Conservation (phyloP, 2,329 filamentous ascomycete species). For the Apiospora aurea region DNA sequence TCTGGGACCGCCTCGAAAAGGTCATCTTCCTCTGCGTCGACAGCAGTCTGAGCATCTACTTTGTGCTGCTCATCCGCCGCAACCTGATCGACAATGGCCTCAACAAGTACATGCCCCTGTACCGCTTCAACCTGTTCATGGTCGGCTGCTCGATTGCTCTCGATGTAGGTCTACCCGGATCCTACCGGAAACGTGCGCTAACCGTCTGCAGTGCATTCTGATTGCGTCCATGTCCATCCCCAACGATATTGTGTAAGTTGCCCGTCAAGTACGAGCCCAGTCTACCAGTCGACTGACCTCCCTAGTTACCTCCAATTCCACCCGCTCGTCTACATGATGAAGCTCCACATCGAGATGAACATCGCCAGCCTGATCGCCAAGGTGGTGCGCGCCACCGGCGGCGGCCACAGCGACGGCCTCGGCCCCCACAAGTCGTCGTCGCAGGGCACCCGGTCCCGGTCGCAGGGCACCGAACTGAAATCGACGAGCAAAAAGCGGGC, state of each 20-base stretch:
- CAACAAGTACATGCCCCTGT: slow-evolving; percentile 53
- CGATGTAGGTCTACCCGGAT: slow-evolving; percentile 41
- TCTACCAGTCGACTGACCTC: not conserved
- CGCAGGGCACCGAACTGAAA: not conserved
- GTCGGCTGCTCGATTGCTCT: slow-evolving; percentile 53
- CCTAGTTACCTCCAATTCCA: slow-evolving; percentile 54
- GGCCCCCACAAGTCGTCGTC: slow-evolving; percentile 21
- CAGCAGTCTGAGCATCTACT: slow-evolving; percentile 53
- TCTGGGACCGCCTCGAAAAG: slow-evolving; percentile 60
- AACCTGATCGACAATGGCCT: slow-evolving; percentile 54
- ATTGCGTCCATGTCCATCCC: slow-evolving; percentile 54
- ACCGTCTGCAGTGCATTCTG: slow-evolving; percentile 36
- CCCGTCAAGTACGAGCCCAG: not conserved
- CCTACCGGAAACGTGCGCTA: not conserved
- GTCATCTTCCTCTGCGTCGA: slow-evolving; percentile 54
- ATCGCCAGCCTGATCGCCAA: slow-evolving; percentile 30
- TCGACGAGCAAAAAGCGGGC: slow-evolving; percentile 22
- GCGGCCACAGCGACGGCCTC: slow-evolving; percentile 7
- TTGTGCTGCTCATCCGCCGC: slow-evolving; percentile 51
- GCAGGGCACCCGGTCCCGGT: not conserved
- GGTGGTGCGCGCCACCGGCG: slow-evolving; percentile 24
- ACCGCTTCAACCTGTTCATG: slow-evolving; percentile 54
- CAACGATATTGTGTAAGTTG: slow-evolving; percentile 48
- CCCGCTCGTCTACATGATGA: slow-evolving; percentile 48
- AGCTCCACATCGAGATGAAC: slow-evolving; percentile 31